Percentiles rank a stretch among this genome's conserved stretches.
phyloP scores from a whole-genome alignment of 768 basidiomycete species.

The Dacryopinax primogenitus region DNA sequence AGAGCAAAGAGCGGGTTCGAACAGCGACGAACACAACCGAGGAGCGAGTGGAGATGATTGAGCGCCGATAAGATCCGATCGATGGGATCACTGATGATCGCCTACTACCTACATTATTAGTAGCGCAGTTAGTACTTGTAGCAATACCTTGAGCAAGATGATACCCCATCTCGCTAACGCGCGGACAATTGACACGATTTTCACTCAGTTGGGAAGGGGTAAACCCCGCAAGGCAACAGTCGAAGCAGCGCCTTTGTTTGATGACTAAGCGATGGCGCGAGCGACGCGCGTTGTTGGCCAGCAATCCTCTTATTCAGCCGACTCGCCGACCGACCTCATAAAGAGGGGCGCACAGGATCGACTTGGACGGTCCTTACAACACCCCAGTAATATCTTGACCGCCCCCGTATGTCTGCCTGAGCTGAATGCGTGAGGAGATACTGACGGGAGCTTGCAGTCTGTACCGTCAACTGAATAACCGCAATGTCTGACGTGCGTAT shows the following conservation, averaged over 20 bases:
- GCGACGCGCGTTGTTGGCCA: background rate
- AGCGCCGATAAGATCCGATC: conserved; percentile 19
- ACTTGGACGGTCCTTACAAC: background rate
- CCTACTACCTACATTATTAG: background rate
- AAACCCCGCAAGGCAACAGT: no score
- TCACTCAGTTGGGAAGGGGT: no score
- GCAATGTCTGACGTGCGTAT: conserved; percentile 1
- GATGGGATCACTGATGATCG: background rate
- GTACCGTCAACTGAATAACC: background rate
- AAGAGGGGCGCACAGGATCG: background rate
- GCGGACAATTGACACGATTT: no score
- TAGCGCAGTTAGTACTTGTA: background rate
- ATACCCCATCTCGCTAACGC: background rate
- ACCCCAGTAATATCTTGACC: background rate
- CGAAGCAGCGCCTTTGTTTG: background rate
- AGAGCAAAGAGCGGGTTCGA: conserved; percentile 45
- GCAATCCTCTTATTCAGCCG: conserved; percentile 7
- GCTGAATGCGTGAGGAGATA: no score
- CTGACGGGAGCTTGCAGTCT: no score
- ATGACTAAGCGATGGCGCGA: conserved; percentile 9
- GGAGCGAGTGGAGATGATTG: conserved; percentile 55
- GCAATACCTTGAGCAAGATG: conserved; percentile 2
- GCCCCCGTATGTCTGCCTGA: background rate
- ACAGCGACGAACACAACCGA: conserved; percentile 67
- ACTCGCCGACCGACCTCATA: background rate